phyloP scores from a whole-genome alignment of 2,329 filamentous ascomycete genomes.

The Alternaria triticina region DNA sequence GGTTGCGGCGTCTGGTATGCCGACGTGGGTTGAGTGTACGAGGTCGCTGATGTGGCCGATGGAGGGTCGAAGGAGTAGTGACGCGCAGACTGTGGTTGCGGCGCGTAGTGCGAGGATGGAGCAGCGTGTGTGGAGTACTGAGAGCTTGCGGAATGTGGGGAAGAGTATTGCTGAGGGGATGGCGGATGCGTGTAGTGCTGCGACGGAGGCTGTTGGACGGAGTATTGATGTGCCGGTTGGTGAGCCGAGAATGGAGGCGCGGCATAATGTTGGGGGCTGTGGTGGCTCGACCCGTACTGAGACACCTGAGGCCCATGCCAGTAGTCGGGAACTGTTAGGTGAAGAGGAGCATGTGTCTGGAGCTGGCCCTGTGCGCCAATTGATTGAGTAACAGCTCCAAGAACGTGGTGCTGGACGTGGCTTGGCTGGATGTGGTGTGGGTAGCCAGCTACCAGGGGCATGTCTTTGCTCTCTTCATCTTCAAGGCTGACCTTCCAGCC shows the following conservation, averaged over 20 bases:
- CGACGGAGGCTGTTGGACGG: slow-evolving; percentile 26
- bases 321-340: slow-evolving; percentile 40
- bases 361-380: slow-evolving; percentile 31
- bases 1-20: slow-evolving; percentile 30
- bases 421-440: slow-evolving; percentile 37
- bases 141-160: slow-evolving; percentile 23
- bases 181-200: slow-evolving; percentile 33
- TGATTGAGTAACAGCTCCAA: slow-evolving; percentile 28
- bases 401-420: slow-evolving; percentile 36
- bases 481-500: slow-evolving; percentile 49
- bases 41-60: slow-evolving; percentile 17
- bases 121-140: slow-evolving; percentile 28
- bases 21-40: slow-evolving; percentile 29
- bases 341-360: slow-evolving; percentile 34
- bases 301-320: slow-evolving; percentile 36
- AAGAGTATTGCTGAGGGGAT: slow-evolving; percentile 36
- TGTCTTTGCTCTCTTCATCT: slow-evolving; percentile 46
- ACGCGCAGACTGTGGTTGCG: slow-evolving; percentile 25
- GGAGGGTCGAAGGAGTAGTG: slow-evolving; percentile 31
- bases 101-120: slow-evolving; percentile 26
- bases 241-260: slow-evolving; percentile 32
- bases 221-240: slow-evolving; percentile 27
- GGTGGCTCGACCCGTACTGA: slow-evolving; percentile 34
- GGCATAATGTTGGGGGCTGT: slow-evolving; percentile 34
- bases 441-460: slow-evolving; percentile 38